Evolutionary conservation across 2,329 filamentous ascomycete genomes (phyloP), one percentile per base, ranked within the genome.

Genomic region (Hymenoscyphus fraxineus): DNA sequence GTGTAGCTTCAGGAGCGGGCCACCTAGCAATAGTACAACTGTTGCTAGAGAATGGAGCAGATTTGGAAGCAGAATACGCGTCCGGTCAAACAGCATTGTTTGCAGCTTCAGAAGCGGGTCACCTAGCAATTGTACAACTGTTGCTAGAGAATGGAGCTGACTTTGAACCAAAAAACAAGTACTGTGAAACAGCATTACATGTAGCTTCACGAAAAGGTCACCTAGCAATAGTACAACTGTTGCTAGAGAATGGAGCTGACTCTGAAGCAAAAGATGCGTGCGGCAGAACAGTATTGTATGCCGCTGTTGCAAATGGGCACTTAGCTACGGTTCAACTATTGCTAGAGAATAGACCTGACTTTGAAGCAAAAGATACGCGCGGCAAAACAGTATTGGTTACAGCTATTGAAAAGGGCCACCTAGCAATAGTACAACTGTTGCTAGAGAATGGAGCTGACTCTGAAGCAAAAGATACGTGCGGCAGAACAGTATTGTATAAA

Each of bases 351-450:
- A 9, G 41, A n/a, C 1, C 41, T 3, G 12, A 44, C 3, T n/a
- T 44, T 2, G 16, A 44, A n/a, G 41, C 15, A n/a, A n/a, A n/a
- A 12, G 7, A 44, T 13, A 5, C 3, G 2, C 5, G 1, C 16
- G 4, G 15, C 15, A 2, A 7, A 4, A 44, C 41, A 44, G 15
- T 13, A 44, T n/a, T 44, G 3, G 6, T 6, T 9, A 6, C 2
- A 6, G 41, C 41, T 44, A 1, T 3, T n/a, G 6, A 1, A 3
- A 1, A 5, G 1, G 15, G 41, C 1, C 2, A n/a, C 15, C 2
- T 9, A n/a, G 41, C 15, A 6, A 12, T n/a, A n/a, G 41, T 44
- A 44, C 15, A n/a, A 44, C 15, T n/a, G 3, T n/a, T 44, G 4
- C 41, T 44, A 2, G 15, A n/a, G 6, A n/a, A n/a, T 2, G 41